A percentile compares a stretch with the other conserved stretches of the same genome.
These are phyloP conservation scores for Malassezia arunalokei DNA, from an alignment of 1,284 basidiomycete species.

Conservation along the genomic window DNA sequence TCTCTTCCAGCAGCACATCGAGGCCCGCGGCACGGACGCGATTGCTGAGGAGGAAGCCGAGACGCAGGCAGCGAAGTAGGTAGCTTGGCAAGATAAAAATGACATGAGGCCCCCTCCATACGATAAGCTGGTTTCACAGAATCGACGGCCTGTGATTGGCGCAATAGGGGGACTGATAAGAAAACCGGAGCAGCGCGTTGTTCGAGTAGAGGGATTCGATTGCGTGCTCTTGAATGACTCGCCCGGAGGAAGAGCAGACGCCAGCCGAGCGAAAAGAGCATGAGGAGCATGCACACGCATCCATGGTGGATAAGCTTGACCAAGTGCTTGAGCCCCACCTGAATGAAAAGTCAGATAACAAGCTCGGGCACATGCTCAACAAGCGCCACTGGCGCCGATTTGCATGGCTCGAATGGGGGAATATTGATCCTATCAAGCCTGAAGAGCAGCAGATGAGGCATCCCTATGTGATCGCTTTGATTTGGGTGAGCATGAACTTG, in stretches of 20 bases:
- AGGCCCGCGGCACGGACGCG: background rate
- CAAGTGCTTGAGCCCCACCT: background rate
- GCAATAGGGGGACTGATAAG: too few relatives aligned
- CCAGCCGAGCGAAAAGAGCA: too few relatives aligned
- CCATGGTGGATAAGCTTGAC: background rate
- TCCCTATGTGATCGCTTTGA: background rate
- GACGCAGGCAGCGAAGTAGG: too few relatives aligned
- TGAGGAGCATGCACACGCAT: too few relatives aligned
- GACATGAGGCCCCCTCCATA: too few relatives aligned
- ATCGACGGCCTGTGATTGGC: too few relatives aligned
- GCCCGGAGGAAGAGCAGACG: too few relatives aligned
- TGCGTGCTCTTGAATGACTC: too few relatives aligned
- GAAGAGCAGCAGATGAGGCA: constrained; percentile 7
- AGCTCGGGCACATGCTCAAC: background rate
- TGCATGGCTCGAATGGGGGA: constrained; percentile 9
- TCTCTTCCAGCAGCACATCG: constrained; percentile 16
- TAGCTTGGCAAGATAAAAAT: too few relatives aligned
- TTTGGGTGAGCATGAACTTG: constrained; percentile 15
- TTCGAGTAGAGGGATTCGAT: too few relatives aligned
- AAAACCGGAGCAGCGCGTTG: too few relatives aligned
- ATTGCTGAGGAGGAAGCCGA: background rate
- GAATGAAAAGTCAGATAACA: background rate
- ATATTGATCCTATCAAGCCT: constrained; percentile 8
- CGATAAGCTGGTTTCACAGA: too few relatives aligned
- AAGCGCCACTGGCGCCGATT: constrained; percentile 1